Evolutionary conservation across 345 rosid genomes (phyloP).

Genomic region (Clarkia xantiana): DNA sequence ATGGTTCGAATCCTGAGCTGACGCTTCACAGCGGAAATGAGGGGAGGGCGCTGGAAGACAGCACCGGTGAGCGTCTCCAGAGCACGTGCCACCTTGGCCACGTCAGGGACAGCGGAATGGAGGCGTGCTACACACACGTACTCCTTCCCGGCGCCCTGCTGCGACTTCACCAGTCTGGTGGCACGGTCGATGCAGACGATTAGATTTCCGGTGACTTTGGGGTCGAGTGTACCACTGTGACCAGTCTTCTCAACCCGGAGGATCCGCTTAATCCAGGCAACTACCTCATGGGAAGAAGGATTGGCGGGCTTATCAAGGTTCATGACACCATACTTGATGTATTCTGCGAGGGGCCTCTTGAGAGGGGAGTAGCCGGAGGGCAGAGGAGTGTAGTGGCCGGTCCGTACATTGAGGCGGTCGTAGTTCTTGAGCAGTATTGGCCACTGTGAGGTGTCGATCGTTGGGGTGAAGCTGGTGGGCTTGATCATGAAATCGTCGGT

Average conservation of each 20-base stretch:
- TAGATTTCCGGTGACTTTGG: slow-evolving; percentile 85
- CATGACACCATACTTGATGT: slow-evolving; percentile 69
- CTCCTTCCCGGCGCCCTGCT: slow-evolving; percentile 95
- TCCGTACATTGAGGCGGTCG: slow-evolving; percentile 78
- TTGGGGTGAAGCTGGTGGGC: slow-evolving; percentile 64
- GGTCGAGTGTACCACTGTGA: slow-evolving; percentile 91
- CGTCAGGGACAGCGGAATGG: slow-evolving; percentile 67
- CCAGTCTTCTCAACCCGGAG: slow-evolving; percentile 88
- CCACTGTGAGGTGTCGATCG: slow-evolving; percentile 81
- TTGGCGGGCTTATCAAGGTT: slow-evolving; percentile 93
- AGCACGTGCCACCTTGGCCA: slow-evolving; percentile 69
- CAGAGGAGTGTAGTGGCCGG: slow-evolving; percentile 96
- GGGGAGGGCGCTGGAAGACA: slow-evolving; percentile 74
- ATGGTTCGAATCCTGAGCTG: slow-evolving; percentile 87
- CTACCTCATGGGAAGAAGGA: slow-evolving; percentile 95
- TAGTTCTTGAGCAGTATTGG: slow-evolving; percentile 90
- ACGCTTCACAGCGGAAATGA: slow-evolving; percentile 83
- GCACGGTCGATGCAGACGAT: slow-evolving; percentile 93
- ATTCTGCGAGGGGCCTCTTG: slow-evolving; percentile 70
- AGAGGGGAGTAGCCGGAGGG: slow-evolving; percentile 75
- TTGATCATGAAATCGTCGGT: slow-evolving; percentile 58
- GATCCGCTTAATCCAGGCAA: slow-evolving; percentile 94
- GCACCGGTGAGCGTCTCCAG: slow-evolving; percentile 77
- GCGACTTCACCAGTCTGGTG: slow-evolving; percentile 86
- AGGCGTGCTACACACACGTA: slow-evolving; percentile 76